phyloP scores from a whole-genome alignment of 83 land plant species.

The Thuja plicata region DNA sequence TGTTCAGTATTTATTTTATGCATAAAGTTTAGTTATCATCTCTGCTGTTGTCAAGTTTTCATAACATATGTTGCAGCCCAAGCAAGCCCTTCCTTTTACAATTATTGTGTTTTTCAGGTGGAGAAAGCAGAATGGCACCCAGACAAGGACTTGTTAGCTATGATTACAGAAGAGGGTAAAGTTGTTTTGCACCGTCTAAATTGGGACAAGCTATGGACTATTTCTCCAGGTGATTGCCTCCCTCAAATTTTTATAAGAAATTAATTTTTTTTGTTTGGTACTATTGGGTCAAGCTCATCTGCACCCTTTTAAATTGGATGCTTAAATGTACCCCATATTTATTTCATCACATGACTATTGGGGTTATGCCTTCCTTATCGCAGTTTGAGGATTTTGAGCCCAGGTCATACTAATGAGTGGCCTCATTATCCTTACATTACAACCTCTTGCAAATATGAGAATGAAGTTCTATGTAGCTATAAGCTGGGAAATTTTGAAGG shows the following conservation, averaged over 20 bases:
- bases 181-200: conserved; percentile 93
- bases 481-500: neutral
- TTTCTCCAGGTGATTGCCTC: conserved; percentile 68
- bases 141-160: conserved; percentile 96
- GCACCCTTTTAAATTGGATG: neutral
- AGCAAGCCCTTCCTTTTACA: neutral
- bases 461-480: neutral
- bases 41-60: neutral
- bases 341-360: neutral
- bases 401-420: neutral
- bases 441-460: neutral
- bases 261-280: neutral
- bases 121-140: conserved; percentile 97
- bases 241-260: neutral
- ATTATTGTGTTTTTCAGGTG: conserved; percentile 36
- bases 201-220: conserved; percentile 95
- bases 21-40: neutral
- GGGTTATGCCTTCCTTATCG: neutral
- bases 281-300: neutral
- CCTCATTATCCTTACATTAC: neutral
- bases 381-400: neutral
- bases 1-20: neutral
- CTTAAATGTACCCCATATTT: neutral
- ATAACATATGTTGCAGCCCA: neutral
- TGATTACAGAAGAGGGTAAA: conserved; percentile 90